Evolutionary conservation across 2,329 filamentous ascomycete species (phyloP).

Genomic region (Epicoccum nigrum): DNA sequence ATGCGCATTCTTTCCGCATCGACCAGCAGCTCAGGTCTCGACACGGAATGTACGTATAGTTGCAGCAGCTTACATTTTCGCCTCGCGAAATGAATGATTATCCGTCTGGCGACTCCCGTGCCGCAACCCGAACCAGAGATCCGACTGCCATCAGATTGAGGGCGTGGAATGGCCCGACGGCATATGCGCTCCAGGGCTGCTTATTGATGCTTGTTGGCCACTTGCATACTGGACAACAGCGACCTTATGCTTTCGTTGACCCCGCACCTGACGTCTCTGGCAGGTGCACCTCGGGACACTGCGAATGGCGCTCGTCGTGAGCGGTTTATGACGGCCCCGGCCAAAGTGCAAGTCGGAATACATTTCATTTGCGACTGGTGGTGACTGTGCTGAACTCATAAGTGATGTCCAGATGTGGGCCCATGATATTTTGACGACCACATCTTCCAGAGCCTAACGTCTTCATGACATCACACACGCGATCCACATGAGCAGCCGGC

Average conservation of each 20-base stretch:
- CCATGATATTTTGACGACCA: slow-evolving; percentile 6
- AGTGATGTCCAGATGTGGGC: slow-evolving; percentile 7
- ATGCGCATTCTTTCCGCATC: too few relatives aligned
- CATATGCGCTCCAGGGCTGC: too few relatives aligned
- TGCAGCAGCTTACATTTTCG: too few relatives aligned
- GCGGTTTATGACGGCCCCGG: slow-evolving; percentile 4
- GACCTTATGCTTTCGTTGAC: neutral
- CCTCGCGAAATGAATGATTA: too few relatives aligned
- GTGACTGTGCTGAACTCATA: neutral
- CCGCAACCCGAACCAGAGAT: too few relatives aligned
- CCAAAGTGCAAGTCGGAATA: neutral
- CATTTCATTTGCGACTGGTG: neutral
- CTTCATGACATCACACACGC: slow-evolving; percentile 15
- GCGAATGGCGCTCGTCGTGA: neutral
- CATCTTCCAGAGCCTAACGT: slow-evolving; percentile 12
- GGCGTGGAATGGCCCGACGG: too few relatives aligned
- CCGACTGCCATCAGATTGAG: too few relatives aligned
- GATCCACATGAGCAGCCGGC: neutral
- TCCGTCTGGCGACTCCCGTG: too few relatives aligned
- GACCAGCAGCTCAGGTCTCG: too few relatives aligned
- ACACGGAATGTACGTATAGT: too few relatives aligned
- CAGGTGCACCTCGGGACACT: neutral
- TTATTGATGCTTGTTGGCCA: too few relatives aligned
- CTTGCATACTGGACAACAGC: too few relatives aligned
- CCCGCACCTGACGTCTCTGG: slow-evolving; percentile 2